Evolutionary conservation across 2,329 filamentous ascomycete genomes (phyloP), one percentile per base, ranked within the genome.

Genomic region (Cephalotrichum gorgonifer): DNA sequence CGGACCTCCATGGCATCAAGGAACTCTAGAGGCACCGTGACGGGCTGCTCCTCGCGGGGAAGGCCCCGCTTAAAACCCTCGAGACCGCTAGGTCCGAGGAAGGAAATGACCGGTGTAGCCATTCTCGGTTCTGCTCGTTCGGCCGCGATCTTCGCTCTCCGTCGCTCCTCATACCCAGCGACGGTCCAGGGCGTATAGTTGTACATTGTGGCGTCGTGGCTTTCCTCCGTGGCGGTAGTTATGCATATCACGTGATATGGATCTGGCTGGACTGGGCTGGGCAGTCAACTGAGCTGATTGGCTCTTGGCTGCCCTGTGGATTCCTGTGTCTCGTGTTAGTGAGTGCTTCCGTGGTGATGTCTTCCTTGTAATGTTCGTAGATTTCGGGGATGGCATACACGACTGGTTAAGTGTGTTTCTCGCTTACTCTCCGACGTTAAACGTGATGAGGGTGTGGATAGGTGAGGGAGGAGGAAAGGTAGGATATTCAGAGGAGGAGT

Each of bases 1-100:
- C 82, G 77, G 41, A 85, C 74, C 47, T 68, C 63, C 79, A 85
- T 83, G 53, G 78, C 78, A 55, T 83, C 78, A 44, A 76, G 63
- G 64, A 88, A 87, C 38, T 71, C 57, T 27, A 64, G 59, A 0
- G 83, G 76, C 53, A 81, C 65, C 26, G 61, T 58, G 2, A 61
- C 20, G 1, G 68, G 61, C 56, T 82, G 78, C 49, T 67, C 54
- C 11, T 68, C 58, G n/a, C 66, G 60, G 1, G 67, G 61, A 7
- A 58, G 58, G 12, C 58, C 64, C 28, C 61, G 60, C 55, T 72
- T 62, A 60, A 75, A 80, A 15, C 62, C 67, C 48, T 71, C 68
- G 20, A 79, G 70, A 54, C 69, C 69, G 44, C 64, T 67, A 41
- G 76, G 77, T 58, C 70, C 67, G 12, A 74, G 67, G 52, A 68